Conservation (phyloP, 176 grass and related monocot species). For the Thalia dealbata region DNA sequence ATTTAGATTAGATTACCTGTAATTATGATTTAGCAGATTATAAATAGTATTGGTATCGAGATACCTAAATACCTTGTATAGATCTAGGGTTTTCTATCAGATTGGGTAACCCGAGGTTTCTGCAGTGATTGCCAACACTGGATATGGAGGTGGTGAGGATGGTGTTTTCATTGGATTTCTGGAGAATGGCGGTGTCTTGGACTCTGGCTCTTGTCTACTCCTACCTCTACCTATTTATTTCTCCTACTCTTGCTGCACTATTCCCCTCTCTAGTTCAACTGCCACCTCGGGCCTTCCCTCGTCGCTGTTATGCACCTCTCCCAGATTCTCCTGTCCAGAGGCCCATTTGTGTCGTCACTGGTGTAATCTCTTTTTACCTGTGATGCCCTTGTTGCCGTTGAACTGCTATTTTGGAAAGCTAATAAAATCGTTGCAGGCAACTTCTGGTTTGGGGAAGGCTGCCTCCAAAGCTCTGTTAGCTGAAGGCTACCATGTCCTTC, state of each 20-base stretch:
- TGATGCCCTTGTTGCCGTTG: not conserved
- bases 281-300: not conserved
- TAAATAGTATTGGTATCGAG: no score
- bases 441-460: constrained; percentile 61
- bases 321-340: not conserved
- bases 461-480: constrained; percentile 44
- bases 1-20: no score
- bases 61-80: no score
- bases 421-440: constrained; percentile 31
- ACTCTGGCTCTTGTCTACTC: constrained; percentile 52
- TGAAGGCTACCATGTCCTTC: constrained; percentile 65
- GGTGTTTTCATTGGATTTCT: constrained; percentile 50
- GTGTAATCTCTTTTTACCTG: constrained; percentile 25
- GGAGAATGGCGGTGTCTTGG: constrained; percentile 76
- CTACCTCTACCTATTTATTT: constrained; percentile 36
- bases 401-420: not conserved
- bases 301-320: not conserved
- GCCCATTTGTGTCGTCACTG: constrained; percentile 67
- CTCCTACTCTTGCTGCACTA: not conserved
- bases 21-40: no score
- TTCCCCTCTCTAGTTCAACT: constrained; percentile 2
- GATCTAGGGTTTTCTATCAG: no score
- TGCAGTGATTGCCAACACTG: no score
- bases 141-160: constrained; percentile 35
- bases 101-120: no score